phyloP scores from a whole-genome alignment of 1,284 basidiomycete genomes.

The Ceratobasidium sp. region DNA sequence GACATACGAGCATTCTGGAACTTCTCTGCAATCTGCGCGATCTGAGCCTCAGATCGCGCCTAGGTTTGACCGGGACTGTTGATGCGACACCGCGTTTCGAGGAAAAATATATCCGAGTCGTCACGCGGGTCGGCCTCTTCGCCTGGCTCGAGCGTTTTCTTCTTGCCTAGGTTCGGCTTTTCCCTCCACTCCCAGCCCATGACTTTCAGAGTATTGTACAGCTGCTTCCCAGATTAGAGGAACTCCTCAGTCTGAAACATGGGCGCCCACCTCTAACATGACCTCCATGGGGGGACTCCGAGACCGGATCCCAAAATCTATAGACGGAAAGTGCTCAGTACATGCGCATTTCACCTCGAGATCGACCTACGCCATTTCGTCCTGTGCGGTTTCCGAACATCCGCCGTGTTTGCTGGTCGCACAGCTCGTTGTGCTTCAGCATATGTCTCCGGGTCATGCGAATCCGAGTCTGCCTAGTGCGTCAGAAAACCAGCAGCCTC shows the following conservation, averaged over 20 bases:
- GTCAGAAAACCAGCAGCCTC: neutral
- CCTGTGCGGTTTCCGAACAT: conserved; percentile 33
- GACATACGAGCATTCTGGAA: too few relatives aligned
- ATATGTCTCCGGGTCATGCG: conserved; percentile 67
- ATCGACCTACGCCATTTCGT: conserved; percentile 42
- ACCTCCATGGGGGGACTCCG: conserved; percentile 98
- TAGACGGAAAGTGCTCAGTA: conserved; percentile 62
- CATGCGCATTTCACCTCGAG: neutral
- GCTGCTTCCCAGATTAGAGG: neutral
- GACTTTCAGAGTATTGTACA: conserved; percentile 90
- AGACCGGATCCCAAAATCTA: conserved; percentile 98
- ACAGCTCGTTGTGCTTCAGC: conserved; percentile 55
- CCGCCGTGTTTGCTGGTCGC: conserved; percentile 65
- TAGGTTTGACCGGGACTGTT: too few relatives aligned
- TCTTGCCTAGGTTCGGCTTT: conserved; percentile 58
- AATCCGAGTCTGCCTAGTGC: conserved; percentile 3
- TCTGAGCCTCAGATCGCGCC: too few relatives aligned
- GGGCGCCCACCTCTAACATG: conserved; percentile 85
- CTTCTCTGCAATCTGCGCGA: too few relatives aligned
- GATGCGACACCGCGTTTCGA: conserved; percentile 91
- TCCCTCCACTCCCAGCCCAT: conserved; percentile 98
- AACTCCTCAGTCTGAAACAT: conserved; percentile 13
- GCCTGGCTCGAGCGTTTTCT: conserved; percentile 53
- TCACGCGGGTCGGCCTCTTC: conserved; percentile 60
- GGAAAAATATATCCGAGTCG: conserved; percentile 83